Conservation (phyloP, 805 yeast genomes). For the Metschnikowia corniflorae region DNA sequence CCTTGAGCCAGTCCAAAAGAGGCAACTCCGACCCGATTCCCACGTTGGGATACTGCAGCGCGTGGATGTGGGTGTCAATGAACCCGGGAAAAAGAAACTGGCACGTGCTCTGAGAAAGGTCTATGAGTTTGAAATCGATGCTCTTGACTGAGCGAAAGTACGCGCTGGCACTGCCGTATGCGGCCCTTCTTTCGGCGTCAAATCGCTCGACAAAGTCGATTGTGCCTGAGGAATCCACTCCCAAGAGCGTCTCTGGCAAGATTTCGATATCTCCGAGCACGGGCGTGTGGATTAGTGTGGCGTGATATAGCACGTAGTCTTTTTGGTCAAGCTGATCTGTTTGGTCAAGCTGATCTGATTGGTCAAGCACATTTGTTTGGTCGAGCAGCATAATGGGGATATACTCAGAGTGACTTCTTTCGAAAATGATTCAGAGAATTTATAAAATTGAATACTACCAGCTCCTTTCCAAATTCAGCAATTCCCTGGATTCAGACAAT, state of each 20-base stretch:
- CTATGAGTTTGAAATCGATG: conserved; percentile 15
- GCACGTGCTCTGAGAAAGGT: conserved; percentile 33
- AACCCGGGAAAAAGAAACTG: conserved; percentile 61
- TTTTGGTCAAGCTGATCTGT: neutral
- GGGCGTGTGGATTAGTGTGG: conserved; percentile 76
- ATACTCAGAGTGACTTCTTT: no score
- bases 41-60: conserved; percentile 42
- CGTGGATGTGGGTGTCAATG: conserved; percentile 45
- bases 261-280: conserved; percentile 53
- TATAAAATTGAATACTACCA: no score
- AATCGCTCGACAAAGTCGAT: conserved; percentile 39
- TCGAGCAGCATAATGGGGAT: no score
- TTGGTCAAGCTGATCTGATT: no score
- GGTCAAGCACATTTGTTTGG: no score
- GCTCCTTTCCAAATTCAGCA: no score
- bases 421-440: no score
- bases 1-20: conserved; percentile 81
- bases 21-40: conserved; percentile 80
- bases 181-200: conserved; percentile 10
- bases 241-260: conserved; percentile 52
- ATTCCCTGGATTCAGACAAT: no score
- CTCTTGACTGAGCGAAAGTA: conserved; percentile 16
- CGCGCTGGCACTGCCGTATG: conserved; percentile 14
- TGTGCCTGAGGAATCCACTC: conserved; percentile 56
- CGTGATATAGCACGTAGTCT: conserved; percentile 55